Evolutionary conservation across 2,329 filamentous ascomycete species (phyloP).

Genomic region (Aspergillus sp.): DNA sequence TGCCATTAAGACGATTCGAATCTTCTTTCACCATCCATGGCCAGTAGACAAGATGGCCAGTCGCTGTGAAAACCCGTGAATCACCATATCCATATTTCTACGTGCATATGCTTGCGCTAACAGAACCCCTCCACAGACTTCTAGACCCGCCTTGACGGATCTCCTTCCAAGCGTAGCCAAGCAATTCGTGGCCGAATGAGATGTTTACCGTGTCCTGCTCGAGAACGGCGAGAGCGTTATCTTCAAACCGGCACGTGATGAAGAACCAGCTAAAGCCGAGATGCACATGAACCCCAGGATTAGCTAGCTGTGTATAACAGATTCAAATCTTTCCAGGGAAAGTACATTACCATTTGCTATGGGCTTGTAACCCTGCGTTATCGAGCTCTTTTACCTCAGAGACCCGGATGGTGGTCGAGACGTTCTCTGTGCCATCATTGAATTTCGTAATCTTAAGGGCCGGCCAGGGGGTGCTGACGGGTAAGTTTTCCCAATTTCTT

Average conservation of each 20-base stretch:
- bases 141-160: not conserved
- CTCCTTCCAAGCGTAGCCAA: not conserved
- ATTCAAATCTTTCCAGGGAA: not conserved
- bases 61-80: not conserved
- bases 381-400: slow-evolving; percentile 19
- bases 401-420: slow-evolving; percentile 16
- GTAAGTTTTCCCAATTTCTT: slow-evolving; percentile 12
- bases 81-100: not conserved
- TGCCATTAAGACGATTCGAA: no score
- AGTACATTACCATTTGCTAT: not conserved
- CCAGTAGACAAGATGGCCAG: no score
- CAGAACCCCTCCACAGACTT: not conserved
- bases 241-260: not conserved
- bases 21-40: no score
- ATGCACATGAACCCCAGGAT: not conserved
- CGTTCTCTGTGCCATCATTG: slow-evolving; percentile 19
- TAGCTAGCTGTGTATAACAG: not conserved
- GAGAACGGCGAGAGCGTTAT: not conserved
- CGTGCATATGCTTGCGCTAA: not conserved
- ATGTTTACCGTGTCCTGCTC: not conserved
- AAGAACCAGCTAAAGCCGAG: not conserved
- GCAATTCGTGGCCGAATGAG: not conserved
- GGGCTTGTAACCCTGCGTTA: slow-evolving; percentile 4
- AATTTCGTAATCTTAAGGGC: slow-evolving; percentile 24
- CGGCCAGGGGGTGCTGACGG: slow-evolving; percentile 17